Conservation (phyloP, 2,329 filamentous ascomycete genomes). For the Fusarium illudens region DNA sequence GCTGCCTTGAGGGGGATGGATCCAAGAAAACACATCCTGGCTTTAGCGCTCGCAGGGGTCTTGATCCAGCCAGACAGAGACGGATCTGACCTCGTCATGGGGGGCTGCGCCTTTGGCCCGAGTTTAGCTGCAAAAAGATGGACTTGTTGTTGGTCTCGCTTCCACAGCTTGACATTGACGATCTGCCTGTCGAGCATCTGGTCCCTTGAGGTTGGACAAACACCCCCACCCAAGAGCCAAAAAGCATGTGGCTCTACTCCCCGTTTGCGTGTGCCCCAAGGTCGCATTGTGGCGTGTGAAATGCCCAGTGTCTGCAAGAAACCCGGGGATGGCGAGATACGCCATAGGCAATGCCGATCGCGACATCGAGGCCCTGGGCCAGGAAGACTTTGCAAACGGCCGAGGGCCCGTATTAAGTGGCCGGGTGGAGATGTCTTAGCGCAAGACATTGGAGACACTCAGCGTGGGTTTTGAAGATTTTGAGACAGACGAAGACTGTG, state of each 20-base stretch:
- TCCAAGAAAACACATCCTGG: constrained; percentile 1
- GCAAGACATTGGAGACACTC: background rate
- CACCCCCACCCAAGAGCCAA: constrained; percentile 12
- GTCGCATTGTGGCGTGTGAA: constrained; percentile 26
- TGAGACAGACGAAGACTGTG: background rate
- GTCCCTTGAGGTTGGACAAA: background rate
- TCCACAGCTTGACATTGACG: background rate
- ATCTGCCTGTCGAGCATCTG: background rate
- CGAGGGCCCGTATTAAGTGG: constrained; percentile 28
- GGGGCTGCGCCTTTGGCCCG: background rate
- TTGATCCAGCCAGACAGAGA: background rate
- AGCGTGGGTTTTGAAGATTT: background rate
- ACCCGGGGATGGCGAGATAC: constrained; percentile 20
- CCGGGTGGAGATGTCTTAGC: constrained; percentile 19
- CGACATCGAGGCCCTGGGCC: constrained; percentile 33
- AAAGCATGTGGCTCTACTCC: constrained; percentile 12
- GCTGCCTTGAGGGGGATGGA: constrained; percentile 6
- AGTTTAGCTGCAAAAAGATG: background rate
- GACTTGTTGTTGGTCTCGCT: background rate
- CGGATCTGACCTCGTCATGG: background rate
- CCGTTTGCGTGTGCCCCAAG: background rate
- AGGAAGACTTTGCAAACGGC: constrained; percentile 23
- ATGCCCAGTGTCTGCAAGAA: background rate
- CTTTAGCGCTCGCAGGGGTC: constrained; percentile 3
- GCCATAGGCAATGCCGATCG: constrained; percentile 37